Evolutionary conservation across 495 filamentous ascomycete species (phyloP), one percentile per base, ranked within the genome.

Genomic region (Trichocladium uniseriatum): DNA sequence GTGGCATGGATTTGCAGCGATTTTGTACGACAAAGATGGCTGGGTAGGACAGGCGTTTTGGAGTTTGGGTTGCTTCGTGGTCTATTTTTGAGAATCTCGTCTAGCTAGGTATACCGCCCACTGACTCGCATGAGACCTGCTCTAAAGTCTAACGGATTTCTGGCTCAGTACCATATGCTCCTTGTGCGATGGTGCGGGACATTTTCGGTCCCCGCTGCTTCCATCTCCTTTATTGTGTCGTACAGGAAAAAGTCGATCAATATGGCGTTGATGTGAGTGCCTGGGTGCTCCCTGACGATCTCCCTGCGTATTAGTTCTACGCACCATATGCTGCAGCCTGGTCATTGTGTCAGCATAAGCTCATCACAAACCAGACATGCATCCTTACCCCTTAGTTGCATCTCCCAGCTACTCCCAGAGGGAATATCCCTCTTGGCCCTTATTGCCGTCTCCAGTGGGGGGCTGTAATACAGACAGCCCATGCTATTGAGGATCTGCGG

Each of bases 211-310:
- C 76, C 70, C 14, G 76, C 70, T 7, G 56, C 60, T 56, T 96
- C 89, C 62, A 86, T 63, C 49, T 81, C 80, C 65, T 97, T 97
- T 67, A 91, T 85, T 2, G 83, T 83, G 69, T 97, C 92, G 61
- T 97, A 97, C 35, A 99, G 71, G 61, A 94, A 95, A 64, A 95
- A 97, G 62, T 99, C 92, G 45, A 99, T 91, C 49, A 97, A 59
- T 31, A 96, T 84, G 1, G 92, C 92, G 60, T 95, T 97, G 61
- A 95, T 70, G 36, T 72, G 69, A 0, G 73, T 65, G 14, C 84
- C 82, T 0, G 89, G 86, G 59, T 96, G 79, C 1, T 76, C 56
- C 27, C 70, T 74, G 43, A 81, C 56, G 40, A 98, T 98, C 64
- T 94, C 85, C n/a, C 84, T 74, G 47, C 80, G 72, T 52, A 99